These are phyloP conservation scores for Quercus parvula DNA, from an alignment of 306 rosid genomes.

Conservation along the genomic window DNA sequence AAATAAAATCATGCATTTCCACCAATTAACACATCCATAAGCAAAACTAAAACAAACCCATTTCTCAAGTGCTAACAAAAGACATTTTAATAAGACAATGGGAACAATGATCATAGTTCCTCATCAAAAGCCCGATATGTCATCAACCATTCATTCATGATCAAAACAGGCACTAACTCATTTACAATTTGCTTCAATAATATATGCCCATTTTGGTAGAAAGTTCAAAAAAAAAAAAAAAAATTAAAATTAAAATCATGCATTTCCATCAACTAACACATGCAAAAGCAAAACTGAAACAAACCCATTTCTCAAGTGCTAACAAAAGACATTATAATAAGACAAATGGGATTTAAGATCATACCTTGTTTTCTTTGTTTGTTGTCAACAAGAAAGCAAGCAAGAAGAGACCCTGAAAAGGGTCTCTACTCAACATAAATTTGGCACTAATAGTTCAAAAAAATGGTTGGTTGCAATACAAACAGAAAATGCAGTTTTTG, in stretches of 20 bases:
- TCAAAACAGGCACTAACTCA: not conserved
- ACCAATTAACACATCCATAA: not conserved
- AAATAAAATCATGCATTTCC: not conserved
- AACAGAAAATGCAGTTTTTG: conserved; percentile 7
- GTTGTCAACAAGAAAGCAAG: not conserved
- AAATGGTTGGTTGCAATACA: conserved; percentile 16
- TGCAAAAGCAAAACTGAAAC: not conserved
- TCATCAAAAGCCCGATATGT: not conserved
- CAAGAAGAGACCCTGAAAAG: conserved; percentile 16
- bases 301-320: not conserved
- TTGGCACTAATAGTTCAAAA: not conserved
- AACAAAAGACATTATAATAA: not conserved
- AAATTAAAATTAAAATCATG: not conserved
- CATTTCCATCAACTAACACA: not conserved
- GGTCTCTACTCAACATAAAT: not conserved
- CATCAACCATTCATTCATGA: not conserved
- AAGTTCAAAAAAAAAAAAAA: not conserved
- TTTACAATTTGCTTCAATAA: not conserved
- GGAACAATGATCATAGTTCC: conserved; percentile 7
- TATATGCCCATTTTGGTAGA: not conserved
- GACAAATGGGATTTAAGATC: not conserved
- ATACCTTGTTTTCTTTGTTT: conserved; percentile 24
- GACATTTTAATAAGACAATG: not conserved
- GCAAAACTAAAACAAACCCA: not conserved
- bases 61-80: not conserved